Base-by-base conservation (phyloP, 139 green algal genomes). In the Marvania coccoides region DNA sequence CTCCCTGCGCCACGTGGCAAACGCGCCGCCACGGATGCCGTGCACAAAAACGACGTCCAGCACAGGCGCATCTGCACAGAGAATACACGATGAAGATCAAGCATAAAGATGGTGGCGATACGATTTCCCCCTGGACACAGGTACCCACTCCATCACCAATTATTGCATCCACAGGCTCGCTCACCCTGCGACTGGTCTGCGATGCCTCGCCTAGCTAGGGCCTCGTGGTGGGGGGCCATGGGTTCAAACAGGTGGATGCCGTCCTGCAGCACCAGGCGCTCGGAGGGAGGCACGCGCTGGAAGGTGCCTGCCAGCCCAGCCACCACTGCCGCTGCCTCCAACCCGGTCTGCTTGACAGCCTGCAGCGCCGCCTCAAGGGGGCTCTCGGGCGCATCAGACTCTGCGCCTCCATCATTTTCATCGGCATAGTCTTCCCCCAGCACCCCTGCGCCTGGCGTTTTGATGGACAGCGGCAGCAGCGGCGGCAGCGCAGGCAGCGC, bases 31-130 rank as follows among this genome's bases (percentile, higher is more conserved):
- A 0, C 85, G 62, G 51, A 96, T 90, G 79, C 89, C 89, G 65
- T 96, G 89, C 29, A 96, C 74, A 68, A 96, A 96, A 6, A 96
- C 87, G 19, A 96, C 68, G 55, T 96, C 89, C 15, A 92, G 40
- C 46, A 75, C 55, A 4, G 80, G 82, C 0, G 68, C 54, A 10
- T 70, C 69, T 78, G 55, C 66, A 54, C 8, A 6, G 2, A n/a
- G n/a, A n/a, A n/a, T n/a, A n/a, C n/a, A n/a, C n/a, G n/a, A n/a
- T n/a, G n/a, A n/a, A n/a, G n/a, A n/a, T n/a, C n/a, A n/a, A n/a
- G n/a, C n/a, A n/a, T n/a, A n/a, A n/a, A n/a, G n/a, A n/a, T n/a
- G n/a, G n/a, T n/a, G n/a, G n/a, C n/a, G n/a, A n/a, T n/a, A n/a
- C n/a, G n/a, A n/a, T n/a, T n/a, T n/a, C n/a, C n/a, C n/a, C n/a